Conservation (phyloP, 352 stramenopile genomes). For the Labyrinthula sp. region DNA sequence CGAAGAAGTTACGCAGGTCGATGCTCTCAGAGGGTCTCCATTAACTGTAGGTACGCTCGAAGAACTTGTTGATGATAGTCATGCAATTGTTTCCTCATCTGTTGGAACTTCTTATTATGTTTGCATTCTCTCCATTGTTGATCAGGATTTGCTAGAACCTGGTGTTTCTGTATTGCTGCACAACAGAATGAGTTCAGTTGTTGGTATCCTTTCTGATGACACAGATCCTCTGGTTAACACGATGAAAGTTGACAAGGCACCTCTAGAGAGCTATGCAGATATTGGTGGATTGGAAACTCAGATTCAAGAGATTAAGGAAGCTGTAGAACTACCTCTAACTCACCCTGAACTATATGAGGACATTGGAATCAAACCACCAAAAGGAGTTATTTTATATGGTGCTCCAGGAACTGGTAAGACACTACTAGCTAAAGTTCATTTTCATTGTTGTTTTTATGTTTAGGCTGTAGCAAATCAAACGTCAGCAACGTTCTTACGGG, state of each 20-base stretch:
- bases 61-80: slow-evolving; percentile 99
- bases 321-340: slow-evolving; percentile 85
- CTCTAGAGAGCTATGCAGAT: slow-evolving; percentile 94
- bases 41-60: slow-evolving; percentile 94
- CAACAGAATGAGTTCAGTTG: slow-evolving; percentile 93
- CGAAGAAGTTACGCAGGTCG: slow-evolving; percentile 64
- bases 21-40: slow-evolving; percentile 89
- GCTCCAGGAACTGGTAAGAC: slow-evolving; percentile 98
- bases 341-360: slow-evolving; percentile 99
- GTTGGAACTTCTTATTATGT: slow-evolving; percentile 99
- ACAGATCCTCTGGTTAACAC: slow-evolving; percentile 96
- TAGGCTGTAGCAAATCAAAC: slow-evolving; percentile 99
- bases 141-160: slow-evolving; percentile 97
- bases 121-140: slow-evolving; percentile 96
- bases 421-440: slow-evolving; percentile 91
- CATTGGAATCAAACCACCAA: slow-evolving; percentile 90
- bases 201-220: slow-evolving; percentile 94
- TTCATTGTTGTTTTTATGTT: no score
- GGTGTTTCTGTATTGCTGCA: slow-evolving; percentile 92
- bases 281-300: slow-evolving; percentile 97
- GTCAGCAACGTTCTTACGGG: slow-evolving; percentile 92
- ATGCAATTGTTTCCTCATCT: slow-evolving; percentile 93
- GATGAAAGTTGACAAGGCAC: slow-evolving; percentile 99
- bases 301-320: slow-evolving; percentile 79
- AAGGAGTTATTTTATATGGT: slow-evolving; percentile 98